These are phyloP conservation scores for Colletotrichum trifolii DNA, from an alignment of 2,329 filamentous ascomycete species.

Conservation along the genomic window DNA sequence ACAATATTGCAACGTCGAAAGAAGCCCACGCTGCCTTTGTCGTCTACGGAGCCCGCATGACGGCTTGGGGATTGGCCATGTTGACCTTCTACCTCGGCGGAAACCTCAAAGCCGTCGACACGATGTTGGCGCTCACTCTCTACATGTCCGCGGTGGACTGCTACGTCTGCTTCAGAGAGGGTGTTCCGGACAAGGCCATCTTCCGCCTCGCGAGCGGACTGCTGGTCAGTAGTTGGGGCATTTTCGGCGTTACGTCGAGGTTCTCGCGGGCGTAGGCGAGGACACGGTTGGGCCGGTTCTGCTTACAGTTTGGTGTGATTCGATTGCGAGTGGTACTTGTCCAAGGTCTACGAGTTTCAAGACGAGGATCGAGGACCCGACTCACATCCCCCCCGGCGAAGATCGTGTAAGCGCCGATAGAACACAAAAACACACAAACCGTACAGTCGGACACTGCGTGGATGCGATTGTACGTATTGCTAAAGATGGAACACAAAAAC, in stretches of 20 bases:
- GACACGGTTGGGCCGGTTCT: too few relatives aligned
- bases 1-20: slow-evolving; percentile 44
- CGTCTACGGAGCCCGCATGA: slow-evolving; percentile 39
- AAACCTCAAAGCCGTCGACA: slow-evolving; percentile 39
- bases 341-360: too few relatives aligned
- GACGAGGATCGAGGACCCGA: too few relatives aligned
- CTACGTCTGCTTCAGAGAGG: slow-evolving; percentile 41
- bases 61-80: slow-evolving; percentile 39
- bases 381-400: too few relatives aligned
- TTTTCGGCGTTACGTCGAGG: slow-evolving; percentile 33
- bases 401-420: too few relatives aligned
- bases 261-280: neutral
- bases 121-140: slow-evolving; percentile 37
- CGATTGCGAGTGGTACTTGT: too few relatives aligned
- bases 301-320: too few relatives aligned
- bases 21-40: slow-evolving; percentile 46
- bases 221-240: slow-evolving; percentile 37
- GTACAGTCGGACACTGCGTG: too few relatives aligned
- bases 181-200: slow-evolving; percentile 28
- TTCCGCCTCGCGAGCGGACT: slow-evolving; percentile 35
- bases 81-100: slow-evolving; percentile 40
- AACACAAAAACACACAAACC: too few relatives aligned
- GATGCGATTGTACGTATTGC: too few relatives aligned
- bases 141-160: slow-evolving; percentile 39
- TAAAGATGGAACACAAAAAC: too few relatives aligned